Base-by-base conservation (phyloP, 78 protist species). In the Chrysochromulina parva region DNA sequence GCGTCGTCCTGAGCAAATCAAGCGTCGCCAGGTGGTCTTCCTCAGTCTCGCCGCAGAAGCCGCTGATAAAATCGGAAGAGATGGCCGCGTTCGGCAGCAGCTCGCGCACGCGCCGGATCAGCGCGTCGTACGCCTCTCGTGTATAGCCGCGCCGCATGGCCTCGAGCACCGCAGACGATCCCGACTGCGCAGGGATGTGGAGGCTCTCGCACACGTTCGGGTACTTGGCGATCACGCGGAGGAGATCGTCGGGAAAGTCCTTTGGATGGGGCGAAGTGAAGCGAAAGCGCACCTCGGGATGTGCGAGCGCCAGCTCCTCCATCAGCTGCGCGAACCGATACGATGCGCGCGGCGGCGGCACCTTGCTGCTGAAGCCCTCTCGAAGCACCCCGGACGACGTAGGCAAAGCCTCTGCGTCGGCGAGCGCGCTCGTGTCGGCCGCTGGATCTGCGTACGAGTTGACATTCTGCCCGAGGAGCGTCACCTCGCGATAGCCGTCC, bases 201-300 rank as follows among this genome's bases (percentile, higher is more conserved):
- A 97, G 50, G n/a, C 11, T 17, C 69, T 93, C 93, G 92, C 97
- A 95, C 47, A 96, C 59, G 93, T 97, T 97, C 59, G 94, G 93
- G 58, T 20, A 20, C 66, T 11, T 2, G 66, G 57, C 90, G 52
- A 86, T 86, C 57, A 28, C 28, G 7, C 13, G 9, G 38, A 88
- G 66, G 52, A 88, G 84, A 17, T 69, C 62, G 58, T 67, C 84
- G 19, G 91, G 91, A 14, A 88, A 88, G 59, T 88, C 91, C 90
- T 98, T 97, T 14, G 99, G 99, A 88, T 98, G 99, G 5, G 99
- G 99, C 66, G 96, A 94, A 47, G 99, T 98, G 90, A 97, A 98
- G 52, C 99, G 92, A 54, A 96, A 58, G 78, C 99, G 91, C 92
- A 97, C 84, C 65, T 94, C 94, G 57, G 96, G 97, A 20, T 94